Evolutionary conservation across 306 rosid species (phyloP).

Genomic region (Quercus robur): DNA sequence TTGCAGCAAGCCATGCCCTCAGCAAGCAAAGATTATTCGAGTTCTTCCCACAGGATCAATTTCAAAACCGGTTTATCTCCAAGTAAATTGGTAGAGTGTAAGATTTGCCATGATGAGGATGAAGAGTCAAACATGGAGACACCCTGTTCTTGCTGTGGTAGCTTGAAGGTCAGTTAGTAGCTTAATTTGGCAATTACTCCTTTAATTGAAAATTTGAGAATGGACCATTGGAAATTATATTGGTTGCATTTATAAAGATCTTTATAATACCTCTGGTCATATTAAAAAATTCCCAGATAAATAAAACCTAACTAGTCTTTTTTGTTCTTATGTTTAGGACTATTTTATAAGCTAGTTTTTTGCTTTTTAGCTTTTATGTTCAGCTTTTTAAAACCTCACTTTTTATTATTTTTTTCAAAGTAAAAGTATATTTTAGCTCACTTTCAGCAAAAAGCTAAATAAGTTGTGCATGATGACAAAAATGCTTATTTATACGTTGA

Average conservation of each 20-base stretch:
- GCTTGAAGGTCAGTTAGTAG: conserved; percentile 61
- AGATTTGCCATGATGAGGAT: conserved; percentile 87
- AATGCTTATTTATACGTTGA: background rate
- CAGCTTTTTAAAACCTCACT: too few relatives aligned
- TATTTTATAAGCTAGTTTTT: too few relatives aligned
- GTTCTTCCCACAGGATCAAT: conserved; percentile 32
- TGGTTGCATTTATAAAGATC: background rate
- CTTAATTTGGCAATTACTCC: conserved; percentile 8
- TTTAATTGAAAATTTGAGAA: background rate
- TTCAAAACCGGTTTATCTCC: conserved; percentile 28
- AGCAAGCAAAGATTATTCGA: conserved; percentile 34
- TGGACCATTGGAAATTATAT: background rate
- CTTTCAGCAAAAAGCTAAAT: too few relatives aligned
- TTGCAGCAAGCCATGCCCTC: conserved; percentile 23
- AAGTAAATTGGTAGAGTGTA: conserved; percentile 49
- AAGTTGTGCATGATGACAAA: background rate
- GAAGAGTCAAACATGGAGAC: conserved; percentile 72
- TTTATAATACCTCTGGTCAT: background rate
- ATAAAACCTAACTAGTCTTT: background rate
- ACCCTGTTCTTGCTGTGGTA: conserved; percentile 87
- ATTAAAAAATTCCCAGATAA: background rate
- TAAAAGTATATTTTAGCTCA: too few relatives aligned
- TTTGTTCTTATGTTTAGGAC: too few relatives aligned
- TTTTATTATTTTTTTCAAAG: too few relatives aligned
- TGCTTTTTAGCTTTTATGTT: too few relatives aligned